Conservation (phyloP, 176 grass and related monocot genomes). For the Ensete ventricosum region DNA sequence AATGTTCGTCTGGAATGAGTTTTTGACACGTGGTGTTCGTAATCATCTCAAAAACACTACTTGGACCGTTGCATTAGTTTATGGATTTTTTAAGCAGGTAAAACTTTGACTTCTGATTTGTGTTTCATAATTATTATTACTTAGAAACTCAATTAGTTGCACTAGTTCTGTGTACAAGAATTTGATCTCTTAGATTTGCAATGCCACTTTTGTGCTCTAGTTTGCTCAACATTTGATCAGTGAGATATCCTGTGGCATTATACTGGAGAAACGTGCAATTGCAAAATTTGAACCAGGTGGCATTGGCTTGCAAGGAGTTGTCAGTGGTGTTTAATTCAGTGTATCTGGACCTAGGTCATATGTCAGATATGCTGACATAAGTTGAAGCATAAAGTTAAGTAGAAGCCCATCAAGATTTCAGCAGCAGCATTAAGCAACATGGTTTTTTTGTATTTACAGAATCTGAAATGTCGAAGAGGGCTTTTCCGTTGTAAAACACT, state of each 20-base stretch:
- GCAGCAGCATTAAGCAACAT: background rate
- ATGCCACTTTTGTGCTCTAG: too few species aligned
- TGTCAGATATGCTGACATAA: background rate
- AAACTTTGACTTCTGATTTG: conserved; percentile 6
- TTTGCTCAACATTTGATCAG: too few species aligned
- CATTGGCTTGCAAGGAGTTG: background rate
- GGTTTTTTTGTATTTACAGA: background rate
- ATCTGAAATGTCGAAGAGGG: background rate
- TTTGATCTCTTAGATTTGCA: too few species aligned
- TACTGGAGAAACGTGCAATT: background rate
- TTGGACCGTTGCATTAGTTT: conserved; percentile 88
- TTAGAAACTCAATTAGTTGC: background rate
- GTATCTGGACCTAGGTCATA: conserved; percentile 1
- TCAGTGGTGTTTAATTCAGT: background rate
- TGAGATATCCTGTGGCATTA: too few species aligned
- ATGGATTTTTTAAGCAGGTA: conserved; percentile 99
- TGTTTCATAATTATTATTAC: background rate
- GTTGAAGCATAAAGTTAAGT: background rate
- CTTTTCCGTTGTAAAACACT: background rate
- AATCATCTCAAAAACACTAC: conserved; percentile 71
- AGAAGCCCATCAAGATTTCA: background rate
- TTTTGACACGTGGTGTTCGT: conserved; percentile 65
- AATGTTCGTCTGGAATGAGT: conserved; percentile 98
- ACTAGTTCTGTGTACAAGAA: too few species aligned
- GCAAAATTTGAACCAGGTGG: background rate